phyloP scores from a whole-genome alignment of 345 rosid species.

The Syzygium oleosum region DNA sequence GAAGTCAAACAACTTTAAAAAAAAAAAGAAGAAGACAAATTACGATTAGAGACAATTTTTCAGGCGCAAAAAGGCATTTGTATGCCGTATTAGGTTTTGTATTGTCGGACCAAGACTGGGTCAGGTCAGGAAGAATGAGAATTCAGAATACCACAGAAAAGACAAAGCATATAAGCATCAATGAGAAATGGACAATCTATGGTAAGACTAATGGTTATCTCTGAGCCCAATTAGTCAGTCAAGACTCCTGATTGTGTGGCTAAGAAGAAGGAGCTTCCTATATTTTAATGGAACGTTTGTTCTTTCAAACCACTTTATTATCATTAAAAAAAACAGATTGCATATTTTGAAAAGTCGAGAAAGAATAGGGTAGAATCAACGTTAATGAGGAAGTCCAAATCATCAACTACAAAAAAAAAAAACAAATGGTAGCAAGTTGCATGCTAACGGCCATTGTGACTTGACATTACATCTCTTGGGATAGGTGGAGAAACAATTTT shows the following conservation, averaged over 20 bases:
- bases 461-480: too few species aligned
- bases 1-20: not conserved
- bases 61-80: not conserved
- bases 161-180: not conserved
- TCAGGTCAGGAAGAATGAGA: not conserved
- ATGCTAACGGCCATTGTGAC: too few species aligned
- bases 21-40: not conserved
- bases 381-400: not conserved
- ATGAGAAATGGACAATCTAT: not conserved
- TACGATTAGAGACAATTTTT: not conserved
- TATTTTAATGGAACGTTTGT: not conserved
- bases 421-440: too few species aligned
- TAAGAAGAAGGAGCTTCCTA: not conserved
- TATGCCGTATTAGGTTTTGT: not conserved
- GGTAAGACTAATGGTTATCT: not conserved
- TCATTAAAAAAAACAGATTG: too few species aligned
- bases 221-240: not conserved
- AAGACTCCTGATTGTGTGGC: not conserved
- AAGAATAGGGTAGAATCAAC: not conserved
- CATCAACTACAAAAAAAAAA: not conserved
- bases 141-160: not conserved
- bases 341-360: not conserved
- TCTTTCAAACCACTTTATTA: not conserved
- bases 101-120: not conserved
- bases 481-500: too few species aligned